A percentile compares a stretch with the other conserved stretches of the same genome.
phyloP scores from a whole-genome alignment of 352 stramenopile genomes.

The Globisporangium paddicum region DNA sequence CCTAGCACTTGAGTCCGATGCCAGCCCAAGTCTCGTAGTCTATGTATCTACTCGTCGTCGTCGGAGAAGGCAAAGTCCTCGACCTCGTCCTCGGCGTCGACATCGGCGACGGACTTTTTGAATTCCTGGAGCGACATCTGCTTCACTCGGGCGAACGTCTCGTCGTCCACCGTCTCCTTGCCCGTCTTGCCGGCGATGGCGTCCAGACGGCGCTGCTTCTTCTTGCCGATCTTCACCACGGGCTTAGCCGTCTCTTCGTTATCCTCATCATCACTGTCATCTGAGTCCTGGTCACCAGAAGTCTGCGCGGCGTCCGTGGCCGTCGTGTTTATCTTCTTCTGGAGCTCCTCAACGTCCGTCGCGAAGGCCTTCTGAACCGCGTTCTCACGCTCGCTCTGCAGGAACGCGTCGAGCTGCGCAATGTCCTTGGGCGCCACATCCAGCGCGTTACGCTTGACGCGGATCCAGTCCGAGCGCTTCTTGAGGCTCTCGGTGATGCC shows the following conservation, averaged over 20 bases:
- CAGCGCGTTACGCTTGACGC: constrained; percentile 88
- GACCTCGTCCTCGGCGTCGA: constrained; percentile 71
- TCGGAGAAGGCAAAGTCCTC: constrained; percentile 76
- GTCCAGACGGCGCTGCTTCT: constrained; percentile 39
- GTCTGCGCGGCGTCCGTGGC: constrained; percentile 14
- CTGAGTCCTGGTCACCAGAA: constrained; percentile 23
- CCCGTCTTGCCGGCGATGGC: constrained; percentile 14
- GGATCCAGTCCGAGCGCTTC: constrained; percentile 77
- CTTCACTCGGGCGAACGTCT: constrained; percentile 70
- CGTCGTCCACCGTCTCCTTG: constrained; percentile 48
- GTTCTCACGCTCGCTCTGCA: constrained; percentile 72
- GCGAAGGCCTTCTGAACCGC: constrained; percentile 85
- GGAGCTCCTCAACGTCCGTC: constrained; percentile 50
- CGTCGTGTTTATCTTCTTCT: constrained; percentile 68
- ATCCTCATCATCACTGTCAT: constrained; percentile 32
- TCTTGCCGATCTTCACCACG: constrained; percentile 23
- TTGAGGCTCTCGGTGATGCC: constrained; percentile 65
- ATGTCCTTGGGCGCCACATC: constrained; percentile 85
- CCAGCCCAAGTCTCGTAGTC: too few species aligned
- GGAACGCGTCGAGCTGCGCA: constrained; percentile 83
- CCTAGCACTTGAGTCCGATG: too few species aligned
- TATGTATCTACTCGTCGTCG: constrained; percentile 64
- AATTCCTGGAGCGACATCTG: constrained; percentile 82
- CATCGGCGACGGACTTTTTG: constrained; percentile 62
- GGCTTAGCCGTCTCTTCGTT: constrained; percentile 25